phyloP scores from a whole-genome alignment of 129 eudicot genomes.

The Artemisia annua region DNA sequence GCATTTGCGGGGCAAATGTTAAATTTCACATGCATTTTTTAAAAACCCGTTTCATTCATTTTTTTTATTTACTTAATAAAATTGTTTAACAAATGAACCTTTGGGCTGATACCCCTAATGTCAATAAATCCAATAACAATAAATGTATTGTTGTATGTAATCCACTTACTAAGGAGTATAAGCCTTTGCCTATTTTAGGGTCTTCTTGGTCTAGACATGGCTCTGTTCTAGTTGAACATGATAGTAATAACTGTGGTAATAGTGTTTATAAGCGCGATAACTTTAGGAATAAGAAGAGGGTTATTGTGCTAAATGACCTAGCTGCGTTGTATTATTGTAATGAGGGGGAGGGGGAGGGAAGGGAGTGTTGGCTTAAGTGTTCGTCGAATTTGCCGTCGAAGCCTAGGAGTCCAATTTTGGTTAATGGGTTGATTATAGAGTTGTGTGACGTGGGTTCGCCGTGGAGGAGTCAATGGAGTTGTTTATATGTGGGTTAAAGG shows the following conservation, averaged over 20 bases:
- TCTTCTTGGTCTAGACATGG: conserved; percentile 98
- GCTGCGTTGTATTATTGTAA: conserved; percentile 50
- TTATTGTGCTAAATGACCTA: conserved; percentile 75
- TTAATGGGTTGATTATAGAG: conserved; percentile 46
- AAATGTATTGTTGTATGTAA: conserved; percentile 67
- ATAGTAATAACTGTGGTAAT: conserved; percentile 3
- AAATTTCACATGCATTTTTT: too few species aligned
- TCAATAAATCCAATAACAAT: conserved; percentile 3
- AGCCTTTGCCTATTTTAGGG: conserved; percentile 76
- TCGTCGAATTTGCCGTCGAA: conserved; percentile 60
- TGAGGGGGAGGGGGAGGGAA: too few species aligned
- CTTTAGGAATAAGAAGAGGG: conserved; percentile 10
- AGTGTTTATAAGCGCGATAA: too few species aligned
- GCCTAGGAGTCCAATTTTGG: conserved; percentile 74
- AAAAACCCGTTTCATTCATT: too few species aligned
- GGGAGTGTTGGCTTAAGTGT: conserved; percentile 68
- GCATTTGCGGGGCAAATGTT: too few species aligned
- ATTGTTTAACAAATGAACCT: conserved; percentile 27
- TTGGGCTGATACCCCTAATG: conserved; percentile 59
- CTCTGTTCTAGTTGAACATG: conserved; percentile 66
- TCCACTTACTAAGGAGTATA: conserved; percentile 59
- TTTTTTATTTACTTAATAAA: too few species aligned
- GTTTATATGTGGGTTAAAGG: conserved; percentile 40
- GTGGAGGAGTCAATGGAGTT: conserved; percentile 88
- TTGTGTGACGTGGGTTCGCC: conserved; percentile 93